Percentiles rank a stretch among this genome's conserved stretches.
Conservation (phyloP, 495 filamentous ascomycete genomes). For the Chaetomium fimeti region DNA sequence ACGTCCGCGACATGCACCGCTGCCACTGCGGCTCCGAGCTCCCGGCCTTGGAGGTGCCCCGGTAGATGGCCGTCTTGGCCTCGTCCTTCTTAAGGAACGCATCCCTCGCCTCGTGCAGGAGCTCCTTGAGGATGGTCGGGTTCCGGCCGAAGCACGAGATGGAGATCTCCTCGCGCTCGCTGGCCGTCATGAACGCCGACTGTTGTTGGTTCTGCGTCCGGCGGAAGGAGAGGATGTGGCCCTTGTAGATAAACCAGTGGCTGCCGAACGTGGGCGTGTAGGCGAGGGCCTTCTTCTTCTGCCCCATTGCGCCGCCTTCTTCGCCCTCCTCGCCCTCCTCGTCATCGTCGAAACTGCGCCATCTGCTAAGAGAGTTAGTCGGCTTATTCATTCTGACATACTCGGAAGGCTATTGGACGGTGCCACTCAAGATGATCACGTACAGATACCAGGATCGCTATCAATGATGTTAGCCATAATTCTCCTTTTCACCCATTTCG, state of each 20-base stretch:
- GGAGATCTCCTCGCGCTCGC: constrained; percentile 59
- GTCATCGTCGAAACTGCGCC: constrained; percentile 43
- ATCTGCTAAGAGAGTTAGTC: constrained; percentile 30
- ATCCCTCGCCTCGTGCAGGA: constrained; percentile 63
- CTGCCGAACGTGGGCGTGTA: constrained; percentile 65
- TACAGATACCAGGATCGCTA: constrained; percentile 10
- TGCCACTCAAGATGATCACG: neutral
- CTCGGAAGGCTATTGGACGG: neutral
- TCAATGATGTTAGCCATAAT: neutral
- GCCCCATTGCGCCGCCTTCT: constrained; percentile 16
- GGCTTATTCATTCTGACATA: neutral
- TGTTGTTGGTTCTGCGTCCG: constrained; percentile 42
- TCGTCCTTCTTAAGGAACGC: constrained; percentile 58
- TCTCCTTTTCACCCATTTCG: neutral
- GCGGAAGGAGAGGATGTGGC: constrained; percentile 55
- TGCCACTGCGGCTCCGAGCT: constrained; percentile 47
- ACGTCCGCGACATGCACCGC: constrained; percentile 58
- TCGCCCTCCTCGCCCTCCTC: constrained; percentile 52
- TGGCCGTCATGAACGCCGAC: constrained; percentile 30
- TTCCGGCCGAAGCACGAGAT: constrained; percentile 66
- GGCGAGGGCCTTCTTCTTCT: constrained; percentile 54
- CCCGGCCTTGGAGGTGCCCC: constrained; percentile 46
- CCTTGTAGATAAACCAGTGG: constrained; percentile 65
- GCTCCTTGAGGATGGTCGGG: constrained; percentile 61
- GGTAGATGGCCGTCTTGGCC: constrained; percentile 65